Percentiles rank a stretch among this genome's conserved stretches.
These are phyloP conservation scores for Amanita phalloides DNA, from an alignment of 768 basidiomycete genomes.

Conservation along the genomic window DNA sequence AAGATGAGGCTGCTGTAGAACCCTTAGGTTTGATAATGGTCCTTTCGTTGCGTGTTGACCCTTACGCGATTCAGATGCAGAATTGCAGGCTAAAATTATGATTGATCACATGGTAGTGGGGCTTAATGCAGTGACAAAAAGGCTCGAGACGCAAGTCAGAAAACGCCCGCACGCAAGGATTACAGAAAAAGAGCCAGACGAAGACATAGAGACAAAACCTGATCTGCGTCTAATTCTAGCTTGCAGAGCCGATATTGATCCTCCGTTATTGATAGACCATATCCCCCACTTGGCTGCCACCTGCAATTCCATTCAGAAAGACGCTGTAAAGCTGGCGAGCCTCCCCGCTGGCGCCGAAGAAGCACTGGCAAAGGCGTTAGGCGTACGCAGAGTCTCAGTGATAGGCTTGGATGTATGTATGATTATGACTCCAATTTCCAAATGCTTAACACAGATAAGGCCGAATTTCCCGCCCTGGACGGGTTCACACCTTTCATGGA, in stretches of 20 bases:
- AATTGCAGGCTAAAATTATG: conserved; percentile 22
- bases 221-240: conserved; percentile 45
- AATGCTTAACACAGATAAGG: conserved; percentile 19
- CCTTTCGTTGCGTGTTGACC: no score
- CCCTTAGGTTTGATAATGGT: background rate
- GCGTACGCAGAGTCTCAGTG: conserved; percentile 54
- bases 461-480: conserved; percentile 26
- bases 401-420: conserved; percentile 51
- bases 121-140: conserved; percentile 74
- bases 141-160: conserved; percentile 49
- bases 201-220: conserved; percentile 8
- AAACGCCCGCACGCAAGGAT: conserved; percentile 18
- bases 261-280: conserved; percentile 61
- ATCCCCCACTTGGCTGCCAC: conserved; percentile 70
- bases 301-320: conserved; percentile 43
- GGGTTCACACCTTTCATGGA: conserved; percentile 29
- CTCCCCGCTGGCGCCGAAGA: conserved; percentile 61
- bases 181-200: conserved; percentile 7
- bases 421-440: conserved; percentile 3
- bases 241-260: conserved; percentile 68
- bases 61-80: background rate
- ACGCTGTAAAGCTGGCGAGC: conserved; percentile 43
- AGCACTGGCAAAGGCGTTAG: conserved; percentile 47
- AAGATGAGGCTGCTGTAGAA: conserved; percentile 1
- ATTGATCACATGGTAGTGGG: conserved; percentile 46